phyloP scores from a whole-genome alignment of 495 filamentous ascomycete genomes.

The Stereocaulon alpinum region DNA sequence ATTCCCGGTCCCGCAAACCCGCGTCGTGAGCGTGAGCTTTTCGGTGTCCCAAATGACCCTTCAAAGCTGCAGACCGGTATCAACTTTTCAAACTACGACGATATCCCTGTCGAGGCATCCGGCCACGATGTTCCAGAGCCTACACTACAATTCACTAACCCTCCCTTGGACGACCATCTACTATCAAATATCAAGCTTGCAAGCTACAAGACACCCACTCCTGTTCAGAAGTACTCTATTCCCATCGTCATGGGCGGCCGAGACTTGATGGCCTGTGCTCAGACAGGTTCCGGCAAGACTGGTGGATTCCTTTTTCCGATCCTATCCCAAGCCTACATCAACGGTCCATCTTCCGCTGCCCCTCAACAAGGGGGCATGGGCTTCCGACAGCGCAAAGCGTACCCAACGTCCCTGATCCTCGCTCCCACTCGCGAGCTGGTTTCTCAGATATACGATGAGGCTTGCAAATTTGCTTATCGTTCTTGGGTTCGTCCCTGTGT shows the following conservation, averaged over 20 bases:
- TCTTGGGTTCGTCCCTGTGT: constrained; percentile 98
- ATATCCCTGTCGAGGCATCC: constrained; percentile 96
- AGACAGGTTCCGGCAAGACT: constrained; percentile 98
- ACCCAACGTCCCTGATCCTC: constrained; percentile 88
- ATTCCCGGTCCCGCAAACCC: constrained; percentile 78
- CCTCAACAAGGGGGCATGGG: constrained; percentile 60
- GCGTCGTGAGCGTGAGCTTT: constrained; percentile 88
- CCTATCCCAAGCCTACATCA: constrained; percentile 86
- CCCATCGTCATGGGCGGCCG: constrained; percentile 94
- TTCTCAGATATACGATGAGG: constrained; percentile 95
- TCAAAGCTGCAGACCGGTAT: constrained; percentile 93
- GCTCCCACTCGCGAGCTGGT: constrained; percentile 96
- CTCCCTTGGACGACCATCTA: constrained; percentile 86
- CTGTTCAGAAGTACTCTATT: constrained; percentile 96
- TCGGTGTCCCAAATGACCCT: constrained; percentile 86
- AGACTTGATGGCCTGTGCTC: constrained; percentile 97
- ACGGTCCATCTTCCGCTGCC: constrained; percentile 57
- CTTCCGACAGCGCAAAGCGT: constrained; percentile 82
- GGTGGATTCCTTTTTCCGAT: constrained; percentile 99
- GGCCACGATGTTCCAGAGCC: constrained; percentile 91
- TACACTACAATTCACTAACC: constrained; percentile 80
- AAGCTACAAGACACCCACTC: constrained; percentile 87
- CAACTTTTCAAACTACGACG: constrained; percentile 99
- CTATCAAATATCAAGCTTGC: constrained; percentile 85
- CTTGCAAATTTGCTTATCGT: constrained; percentile 96